Base-by-base conservation (phyloP, 108 stramenopile species). In the Nannochloropsis granulata region DNA sequence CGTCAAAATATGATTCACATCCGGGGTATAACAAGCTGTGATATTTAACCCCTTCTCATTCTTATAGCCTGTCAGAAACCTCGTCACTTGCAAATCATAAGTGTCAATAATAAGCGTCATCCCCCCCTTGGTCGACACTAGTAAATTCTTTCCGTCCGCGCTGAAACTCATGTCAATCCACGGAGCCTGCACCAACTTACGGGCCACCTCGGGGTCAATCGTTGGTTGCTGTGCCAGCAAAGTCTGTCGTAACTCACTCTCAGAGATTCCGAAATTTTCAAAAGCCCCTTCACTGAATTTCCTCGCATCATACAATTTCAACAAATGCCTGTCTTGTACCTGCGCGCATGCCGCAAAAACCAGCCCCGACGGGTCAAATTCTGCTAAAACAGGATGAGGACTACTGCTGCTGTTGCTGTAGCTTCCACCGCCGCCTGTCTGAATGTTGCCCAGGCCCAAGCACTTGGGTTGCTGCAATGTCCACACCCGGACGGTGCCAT, bases 131-230 rank as follows among this genome's bases (percentile, higher is more conserved):
- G 90, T 91, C 43, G 85, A 44, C 44, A 91, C 79, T 14, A 91
- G 85, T 43, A 91, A 87, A 83, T 87, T 90, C 34, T 84, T 84
- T 14, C 90, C 90, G 56, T 91, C 90, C 13, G 85, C 71, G 56
- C 85, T 86, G 87, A 91, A 91, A 46, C 86, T 81, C 86, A 91
- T 86, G 79, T 84, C 84, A 56, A 79, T 88, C 90, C 90, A 91
- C n/a, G 43, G 83, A 2, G 89, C 88, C 23, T 83, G 85, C 14
- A 86, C 83, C 81, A 89, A 42, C n/a, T 83, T 81, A 25, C 82
- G 81, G 14, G 88, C 89, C 83, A 81, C 43, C 82, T 88, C 44
- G 23, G 87, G 88, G 24, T 85, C 44, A 19, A 87, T 84, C 19
- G 25, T 82, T 16, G 82, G 78, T 14, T 80, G 23, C 79, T 78